phyloP scores from a whole-genome alignment of 306 rosid species.

The peach (Prunus persica) region Prunus_persica_NCBIv2 NC_034016.1:18440001-18440500 shows the following conservation, averaged over 20 bases:
- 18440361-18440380: conserved; percentile 77
- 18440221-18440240: conserved; percentile 94
- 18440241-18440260: conserved; percentile 99
- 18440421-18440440: conserved; percentile 94
- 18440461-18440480: conserved; percentile 49
- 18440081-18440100: conserved; percentile 7
- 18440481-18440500: not conserved
- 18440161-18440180: conserved; percentile 89
- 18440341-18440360: conserved; percentile 90
- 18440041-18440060: not conserved
- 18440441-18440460: conserved; percentile 99
- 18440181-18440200: conserved; percentile 93
- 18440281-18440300: conserved; percentile 94
- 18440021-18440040: not conserved
- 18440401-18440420: conserved; percentile 96
- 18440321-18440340: conserved; percentile 78
- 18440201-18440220: conserved; percentile 96
- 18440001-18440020: not conserved
- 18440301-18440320: conserved; percentile 74
- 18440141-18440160: conserved; percentile 86
- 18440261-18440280: conserved; percentile 95
- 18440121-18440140: conserved; percentile 95
- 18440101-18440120: conserved; percentile 89
- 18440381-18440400: conserved; percentile 98
- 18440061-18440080: not conserved